A percentile compares a stretch with the other conserved stretches of the same genome.
Conservation (phyloP, 495 filamentous ascomycete species). For the Penicillium angulare region DNA sequence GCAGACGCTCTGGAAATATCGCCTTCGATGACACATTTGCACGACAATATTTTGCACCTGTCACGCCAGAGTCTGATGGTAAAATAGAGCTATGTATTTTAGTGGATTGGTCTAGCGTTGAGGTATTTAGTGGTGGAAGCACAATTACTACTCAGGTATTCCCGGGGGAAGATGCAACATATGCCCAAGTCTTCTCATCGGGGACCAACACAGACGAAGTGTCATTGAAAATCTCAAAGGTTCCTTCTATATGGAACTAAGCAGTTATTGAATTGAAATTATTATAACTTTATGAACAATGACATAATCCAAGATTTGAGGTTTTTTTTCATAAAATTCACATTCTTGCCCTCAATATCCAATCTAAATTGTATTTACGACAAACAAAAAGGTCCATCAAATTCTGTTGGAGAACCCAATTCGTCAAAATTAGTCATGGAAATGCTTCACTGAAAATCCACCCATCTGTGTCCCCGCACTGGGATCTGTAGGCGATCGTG, state of each 20-base stretch:
- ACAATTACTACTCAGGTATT: conserved; percentile 37
- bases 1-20: conserved; percentile 24
- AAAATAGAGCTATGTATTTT: conserved; percentile 25
- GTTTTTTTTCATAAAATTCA: too few relatives aligned
- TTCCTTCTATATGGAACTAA: conserved; percentile 10
- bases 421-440: too few relatives aligned
- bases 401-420: too few relatives aligned
- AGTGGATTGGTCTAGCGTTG: conserved; percentile 36
- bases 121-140: conserved; percentile 33
- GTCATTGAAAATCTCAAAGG: not conserved
- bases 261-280: not conserved
- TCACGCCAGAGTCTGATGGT: conserved; percentile 11
- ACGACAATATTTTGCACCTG: conserved; percentile 23
- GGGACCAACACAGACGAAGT: conserved; percentile 21
- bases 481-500: too few relatives aligned
- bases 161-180: conserved; percentile 17
- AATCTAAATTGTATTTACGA: too few relatives aligned
- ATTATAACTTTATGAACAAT: too few relatives aligned
- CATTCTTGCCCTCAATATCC: too few relatives aligned
- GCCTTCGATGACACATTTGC: conserved; percentile 29
- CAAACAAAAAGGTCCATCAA: too few relatives aligned
- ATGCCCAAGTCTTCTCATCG: conserved; percentile 22
- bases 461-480: too few relatives aligned
- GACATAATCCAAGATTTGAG: too few relatives aligned
- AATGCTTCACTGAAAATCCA: too few relatives aligned